Conservation (phyloP, 2,329 filamentous ascomycete species). For the Monosporascus sp. region DNA sequence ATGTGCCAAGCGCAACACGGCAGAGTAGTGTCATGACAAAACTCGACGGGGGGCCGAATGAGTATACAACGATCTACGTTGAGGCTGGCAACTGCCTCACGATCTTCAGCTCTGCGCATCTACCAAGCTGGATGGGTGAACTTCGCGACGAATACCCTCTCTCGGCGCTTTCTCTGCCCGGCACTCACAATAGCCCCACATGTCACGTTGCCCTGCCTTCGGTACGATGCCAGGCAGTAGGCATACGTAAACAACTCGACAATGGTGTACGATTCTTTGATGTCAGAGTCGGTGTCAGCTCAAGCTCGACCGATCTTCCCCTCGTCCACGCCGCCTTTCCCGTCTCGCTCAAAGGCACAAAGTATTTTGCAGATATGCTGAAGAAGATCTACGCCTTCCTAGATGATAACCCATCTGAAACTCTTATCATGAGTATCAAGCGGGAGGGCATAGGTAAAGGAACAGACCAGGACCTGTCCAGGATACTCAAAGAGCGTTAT, state of each 20-base stretch:
- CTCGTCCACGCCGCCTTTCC: constrained; percentile 92
- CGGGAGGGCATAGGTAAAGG: constrained; percentile 80
- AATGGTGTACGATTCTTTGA: constrained; percentile 96
- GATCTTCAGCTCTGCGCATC: constrained; percentile 66
- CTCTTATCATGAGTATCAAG: constrained; percentile 82
- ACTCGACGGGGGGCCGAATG: constrained; percentile 43
- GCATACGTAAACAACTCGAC: constrained; percentile 70
- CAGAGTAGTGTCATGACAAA: constrained; percentile 58
- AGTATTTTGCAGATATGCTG: constrained; percentile 72
- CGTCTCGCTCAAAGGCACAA: constrained; percentile 74
- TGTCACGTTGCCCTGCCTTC: constrained; percentile 81
- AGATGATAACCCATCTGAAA: constrained; percentile 71
- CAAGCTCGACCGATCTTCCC: constrained; percentile 60
- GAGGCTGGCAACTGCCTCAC: constrained; percentile 49
- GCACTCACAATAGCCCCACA: constrained; percentile 92
- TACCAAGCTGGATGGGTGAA: constrained; percentile 75
- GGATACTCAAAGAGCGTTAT: constrained; percentile 70
- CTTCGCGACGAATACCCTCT: constrained; percentile 69
- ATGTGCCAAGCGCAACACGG: constrained; percentile 59
- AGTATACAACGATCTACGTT: constrained; percentile 63
- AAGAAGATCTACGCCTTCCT: constrained; percentile 71
- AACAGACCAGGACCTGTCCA: constrained; percentile 73
- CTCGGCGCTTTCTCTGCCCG: constrained; percentile 81
- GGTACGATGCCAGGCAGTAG: constrained; percentile 85
- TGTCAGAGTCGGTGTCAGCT: constrained; percentile 62